Percentiles rank a stretch among this genome's conserved stretches.
phyloP scores from a whole-genome alignment of 208 protist species.

The Porcisia deanei region DNA sequence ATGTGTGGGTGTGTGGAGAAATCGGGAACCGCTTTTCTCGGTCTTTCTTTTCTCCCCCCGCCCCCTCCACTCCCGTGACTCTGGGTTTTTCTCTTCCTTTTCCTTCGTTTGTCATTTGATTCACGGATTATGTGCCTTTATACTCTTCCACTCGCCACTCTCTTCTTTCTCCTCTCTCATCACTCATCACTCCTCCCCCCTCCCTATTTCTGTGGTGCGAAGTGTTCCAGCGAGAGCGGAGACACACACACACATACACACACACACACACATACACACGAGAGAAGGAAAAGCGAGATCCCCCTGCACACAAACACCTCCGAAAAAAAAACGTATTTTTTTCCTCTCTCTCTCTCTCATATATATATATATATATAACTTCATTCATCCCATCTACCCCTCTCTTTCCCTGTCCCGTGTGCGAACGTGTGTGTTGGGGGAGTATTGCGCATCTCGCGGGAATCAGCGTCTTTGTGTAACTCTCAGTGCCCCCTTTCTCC shows the following conservation, averaged over 20 bases:
- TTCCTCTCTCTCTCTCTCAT: too few relatives aligned
- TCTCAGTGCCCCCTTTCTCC: neutral
- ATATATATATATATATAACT: neutral
- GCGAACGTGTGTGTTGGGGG: neutral
- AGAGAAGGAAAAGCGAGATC: neutral
- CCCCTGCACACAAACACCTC: neutral
- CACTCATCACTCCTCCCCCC: too few relatives aligned
- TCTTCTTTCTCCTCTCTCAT: neutral
- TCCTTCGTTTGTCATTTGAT: neutral
- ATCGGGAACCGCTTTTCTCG: too few relatives aligned
- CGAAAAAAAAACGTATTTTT: neutral
- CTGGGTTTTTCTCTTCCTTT: too few relatives aligned
- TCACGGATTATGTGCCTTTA: neutral
- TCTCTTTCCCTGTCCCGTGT: neutral
- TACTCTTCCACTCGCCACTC: neutral
- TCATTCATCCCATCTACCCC: neutral
- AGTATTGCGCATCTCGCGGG: too few relatives aligned
- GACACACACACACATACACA: neutral
- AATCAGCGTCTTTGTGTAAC: neutral
- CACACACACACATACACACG: neutral
- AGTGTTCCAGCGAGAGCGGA: too few relatives aligned
- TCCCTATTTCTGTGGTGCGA: too few relatives aligned
- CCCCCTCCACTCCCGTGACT: too few relatives aligned
- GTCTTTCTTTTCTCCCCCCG: too few relatives aligned
- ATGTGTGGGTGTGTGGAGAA: too few relatives aligned